phyloP scores from a whole-genome alignment of 139 green algal genomes.

The Chlorella ohadii region DNA sequence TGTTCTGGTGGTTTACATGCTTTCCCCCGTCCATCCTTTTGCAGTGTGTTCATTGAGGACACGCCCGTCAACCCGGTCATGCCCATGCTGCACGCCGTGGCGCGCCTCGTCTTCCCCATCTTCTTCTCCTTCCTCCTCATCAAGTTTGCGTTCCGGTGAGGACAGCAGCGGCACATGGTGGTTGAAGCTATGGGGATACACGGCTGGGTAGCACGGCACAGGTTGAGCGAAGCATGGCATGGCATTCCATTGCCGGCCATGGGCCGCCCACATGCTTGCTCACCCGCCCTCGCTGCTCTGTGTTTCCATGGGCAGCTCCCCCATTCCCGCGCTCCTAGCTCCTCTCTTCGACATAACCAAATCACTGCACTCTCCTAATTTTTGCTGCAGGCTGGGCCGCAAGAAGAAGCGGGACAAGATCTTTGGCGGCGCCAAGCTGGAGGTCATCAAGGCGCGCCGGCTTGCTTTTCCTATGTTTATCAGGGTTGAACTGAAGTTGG shows the following conservation, averaged over 20 bases:
- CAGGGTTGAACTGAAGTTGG: too few species aligned
- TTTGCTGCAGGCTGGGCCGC: slow-evolving; percentile 32
- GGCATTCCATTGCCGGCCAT: too few species aligned
- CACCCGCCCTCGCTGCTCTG: too few species aligned
- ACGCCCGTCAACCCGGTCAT: slow-evolving; percentile 16
- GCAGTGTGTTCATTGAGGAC: slow-evolving; percentile 51
- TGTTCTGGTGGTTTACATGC: too few species aligned
- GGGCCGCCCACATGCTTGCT: too few species aligned
- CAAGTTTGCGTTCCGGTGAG: slow-evolving; percentile 56
- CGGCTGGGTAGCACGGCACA: background rate
- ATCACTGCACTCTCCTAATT: too few species aligned
- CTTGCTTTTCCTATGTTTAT: too few species aligned
- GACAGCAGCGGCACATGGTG: too few species aligned
- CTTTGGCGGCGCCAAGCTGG: slow-evolving; percentile 69
- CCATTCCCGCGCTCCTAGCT: too few species aligned
- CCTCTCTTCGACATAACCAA: too few species aligned
- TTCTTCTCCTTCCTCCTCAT: slow-evolving; percentile 58
- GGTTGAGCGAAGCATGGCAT: background rate
- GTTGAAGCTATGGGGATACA: background rate
- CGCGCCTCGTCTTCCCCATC: slow-evolving; percentile 57
- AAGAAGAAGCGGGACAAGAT: slow-evolving; percentile 63
- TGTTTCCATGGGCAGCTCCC: too few species aligned
- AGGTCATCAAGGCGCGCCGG: slow-evolving; percentile 49
- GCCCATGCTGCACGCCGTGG: slow-evolving; percentile 38
- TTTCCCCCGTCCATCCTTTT: too few species aligned